Evolutionary conservation across 202 grass and related monocot genomes (phyloP), one percentile per base, ranked within the genome.

Genomic region (Eragrostis tef): DNA sequence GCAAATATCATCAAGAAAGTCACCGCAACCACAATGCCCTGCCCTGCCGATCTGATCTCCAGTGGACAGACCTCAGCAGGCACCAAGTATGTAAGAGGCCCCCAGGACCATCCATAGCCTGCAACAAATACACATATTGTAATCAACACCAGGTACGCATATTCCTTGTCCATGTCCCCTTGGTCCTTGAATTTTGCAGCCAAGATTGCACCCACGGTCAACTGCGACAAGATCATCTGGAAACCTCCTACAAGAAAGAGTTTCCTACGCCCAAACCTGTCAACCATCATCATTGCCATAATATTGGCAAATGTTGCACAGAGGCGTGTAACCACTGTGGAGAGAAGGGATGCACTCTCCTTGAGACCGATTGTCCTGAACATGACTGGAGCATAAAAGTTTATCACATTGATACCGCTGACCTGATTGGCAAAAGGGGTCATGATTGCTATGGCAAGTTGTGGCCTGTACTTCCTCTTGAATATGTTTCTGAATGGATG

Each of bases 21-120:
- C n/a, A n/a, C n/a, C n/a, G n/a, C n/a, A n/a, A n/a, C n/a, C n/a
- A n/a, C n/a, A n/a, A n/a, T n/a, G n/a, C n/a, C n/a, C n/a, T n/a
- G n/a, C n/a, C n/a, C n/a, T n/a, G n/a, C n/a, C n/a, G n/a, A n/a
- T n/a, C n/a, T n/a, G n/a, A n/a, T n/a, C n/a, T n/a, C n/a, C n/a
- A n/a, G n/a, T n/a, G n/a, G n/a, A n/a, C n/a, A n/a, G n/a, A n/a
- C n/a, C n/a, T n/a, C n/a, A n/a, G n/a, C n/a, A n/a, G n/a, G n/a
- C n/a, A n/a, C n/a, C n/a, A n/a, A n/a, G n/a, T n/a, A n/a, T n/a
- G n/a, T n/a, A n/a, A 97, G 67, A 56, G 91, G 94, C 24, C 94
- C 94, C 94, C 94, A 91, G 36, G 94, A 93, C 91, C 87, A 97
- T 10, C 78, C 91, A 49, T 90, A 97, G 0, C 91, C 94, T 9